These are phyloP conservation scores for Ustilago cynodontis DNA, from an alignment of 1,284 basidiomycete species.

Conservation along the genomic window DNA sequence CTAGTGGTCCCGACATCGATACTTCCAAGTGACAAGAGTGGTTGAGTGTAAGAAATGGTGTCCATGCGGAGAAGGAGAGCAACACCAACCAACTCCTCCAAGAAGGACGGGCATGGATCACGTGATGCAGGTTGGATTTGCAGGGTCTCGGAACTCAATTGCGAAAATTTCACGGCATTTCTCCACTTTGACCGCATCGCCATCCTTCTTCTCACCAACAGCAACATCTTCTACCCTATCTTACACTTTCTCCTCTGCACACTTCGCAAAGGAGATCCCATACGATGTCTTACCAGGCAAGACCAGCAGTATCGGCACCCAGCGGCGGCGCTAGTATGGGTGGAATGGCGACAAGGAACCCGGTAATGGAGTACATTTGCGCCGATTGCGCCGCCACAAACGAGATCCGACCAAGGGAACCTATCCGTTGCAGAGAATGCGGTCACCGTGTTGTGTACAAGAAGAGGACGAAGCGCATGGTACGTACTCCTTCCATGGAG, in stretches of 20 bases:
- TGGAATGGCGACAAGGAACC: constrained; percentile 48
- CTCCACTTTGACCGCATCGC: constrained; percentile 29
- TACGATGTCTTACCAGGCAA: constrained; percentile 48
- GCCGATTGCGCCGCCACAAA: constrained; percentile 96
- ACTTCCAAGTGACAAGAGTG: too few relatives aligned
- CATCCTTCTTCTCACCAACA: constrained; percentile 6
- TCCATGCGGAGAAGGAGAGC: constrained; percentile 11
- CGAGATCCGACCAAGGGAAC: constrained; percentile 90
- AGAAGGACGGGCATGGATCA: constrained; percentile 8
- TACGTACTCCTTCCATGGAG: constrained; percentile 73
- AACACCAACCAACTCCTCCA: constrained; percentile 7
- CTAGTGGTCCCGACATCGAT: constrained; percentile 72
- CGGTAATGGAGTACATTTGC: constrained; percentile 80
- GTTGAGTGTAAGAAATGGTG: not conserved
- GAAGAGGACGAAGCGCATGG: constrained; percentile 90
- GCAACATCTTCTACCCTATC: not conserved
- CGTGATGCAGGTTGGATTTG: constrained; percentile 16
- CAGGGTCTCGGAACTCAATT: constrained; percentile 10
- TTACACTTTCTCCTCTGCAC: not conserved
- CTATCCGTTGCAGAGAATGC: constrained; percentile 95
- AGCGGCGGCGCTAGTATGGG: constrained; percentile 39
- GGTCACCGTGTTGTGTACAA: constrained; percentile 99
- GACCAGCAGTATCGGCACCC: constrained; percentile 47
- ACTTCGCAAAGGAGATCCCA: not conserved
- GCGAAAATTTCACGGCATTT: constrained; percentile 29